Percentiles rank a stretch among this genome's conserved stretches.
These are phyloP conservation scores for Ganoderma lucidum DNA, from an alignment of 1,284 basidiomycete species.

Conservation along the genomic window DNA sequence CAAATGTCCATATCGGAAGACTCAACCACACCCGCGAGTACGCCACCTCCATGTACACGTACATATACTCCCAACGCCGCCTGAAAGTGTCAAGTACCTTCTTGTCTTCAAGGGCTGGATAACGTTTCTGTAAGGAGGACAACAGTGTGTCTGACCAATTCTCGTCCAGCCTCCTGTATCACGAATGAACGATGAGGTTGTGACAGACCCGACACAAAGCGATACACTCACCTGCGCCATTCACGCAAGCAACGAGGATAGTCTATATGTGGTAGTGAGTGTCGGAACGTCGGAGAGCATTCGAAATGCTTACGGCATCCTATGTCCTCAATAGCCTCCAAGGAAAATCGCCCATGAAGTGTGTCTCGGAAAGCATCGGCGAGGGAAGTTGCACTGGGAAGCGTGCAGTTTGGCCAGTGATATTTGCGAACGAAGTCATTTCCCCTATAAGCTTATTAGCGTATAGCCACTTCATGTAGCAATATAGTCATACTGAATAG, in stretches of 20 bases:
- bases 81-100: too few relatives aligned
- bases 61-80: too few relatives aligned
- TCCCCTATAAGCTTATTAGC: neutral
- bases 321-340: neutral
- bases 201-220: too few relatives aligned
- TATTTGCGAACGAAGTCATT: constrained; percentile 16
- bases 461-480: neutral
- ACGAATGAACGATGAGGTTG: too few relatives aligned
- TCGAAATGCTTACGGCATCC: neutral
- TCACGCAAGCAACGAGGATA: neutral
- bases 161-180: too few relatives aligned
- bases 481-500: constrained; percentile 57
- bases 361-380: constrained; percentile 3
- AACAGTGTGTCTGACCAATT: too few relatives aligned
- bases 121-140: too few relatives aligned
- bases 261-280: neutral
- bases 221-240: too few relatives aligned
- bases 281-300: neutral
- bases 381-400: constrained; percentile 9
- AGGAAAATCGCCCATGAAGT: neutral
- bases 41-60: too few relatives aligned
- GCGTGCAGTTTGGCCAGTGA: constrained; percentile 13
- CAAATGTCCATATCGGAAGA: too few relatives aligned
- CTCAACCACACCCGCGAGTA: too few relatives aligned
- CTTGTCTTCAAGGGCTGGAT: too few relatives aligned